phyloP scores from a whole-genome alignment of 495 filamentous ascomycete species.

The Hypoxylon lenormandii region DNA sequence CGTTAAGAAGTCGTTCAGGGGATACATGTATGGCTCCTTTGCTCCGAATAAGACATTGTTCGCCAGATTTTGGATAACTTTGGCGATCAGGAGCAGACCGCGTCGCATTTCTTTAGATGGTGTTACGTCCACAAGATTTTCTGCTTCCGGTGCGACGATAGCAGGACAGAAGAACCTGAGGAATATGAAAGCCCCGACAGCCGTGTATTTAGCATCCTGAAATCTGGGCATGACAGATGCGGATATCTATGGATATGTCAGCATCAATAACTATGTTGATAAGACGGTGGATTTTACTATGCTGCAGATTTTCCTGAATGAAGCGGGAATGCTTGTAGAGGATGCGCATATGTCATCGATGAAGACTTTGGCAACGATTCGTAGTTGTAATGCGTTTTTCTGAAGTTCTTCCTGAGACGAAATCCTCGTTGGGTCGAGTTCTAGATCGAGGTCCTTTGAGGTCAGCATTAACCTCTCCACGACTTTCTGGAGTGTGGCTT shows the following conservation, averaged over 20 bases:
- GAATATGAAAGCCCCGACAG: constrained; percentile 76
- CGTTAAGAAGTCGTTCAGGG: constrained; percentile 72
- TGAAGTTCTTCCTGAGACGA: constrained; percentile 68
- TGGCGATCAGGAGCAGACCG: constrained; percentile 73
- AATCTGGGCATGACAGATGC: constrained; percentile 68
- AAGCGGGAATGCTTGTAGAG: constrained; percentile 66
- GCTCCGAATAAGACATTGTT: constrained; percentile 78
- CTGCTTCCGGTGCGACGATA: constrained; percentile 74
- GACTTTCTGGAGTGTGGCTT: constrained; percentile 71
- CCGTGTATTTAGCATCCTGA: constrained; percentile 76
- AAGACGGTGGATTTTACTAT: constrained; percentile 57
- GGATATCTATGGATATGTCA: constrained; percentile 60
- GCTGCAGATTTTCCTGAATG: constrained; percentile 73
- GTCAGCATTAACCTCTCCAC: constrained; percentile 70
- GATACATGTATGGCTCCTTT: constrained; percentile 76
- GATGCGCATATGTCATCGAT: constrained; percentile 75
- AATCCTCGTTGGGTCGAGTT: constrained; percentile 71
- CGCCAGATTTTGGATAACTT: constrained; percentile 74
- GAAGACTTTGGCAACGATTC: constrained; percentile 72
- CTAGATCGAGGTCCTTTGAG: constrained; percentile 71
- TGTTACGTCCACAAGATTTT: constrained; percentile 67
- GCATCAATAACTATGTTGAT: background rate
- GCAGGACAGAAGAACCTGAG: constrained; percentile 76
- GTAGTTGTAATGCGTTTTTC: constrained; percentile 70
- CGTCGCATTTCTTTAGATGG: constrained; percentile 75